Evolutionary conservation across 73 alveolate genomes (phyloP).

Genomic region (Tetrahymena thermophila): DNA sequence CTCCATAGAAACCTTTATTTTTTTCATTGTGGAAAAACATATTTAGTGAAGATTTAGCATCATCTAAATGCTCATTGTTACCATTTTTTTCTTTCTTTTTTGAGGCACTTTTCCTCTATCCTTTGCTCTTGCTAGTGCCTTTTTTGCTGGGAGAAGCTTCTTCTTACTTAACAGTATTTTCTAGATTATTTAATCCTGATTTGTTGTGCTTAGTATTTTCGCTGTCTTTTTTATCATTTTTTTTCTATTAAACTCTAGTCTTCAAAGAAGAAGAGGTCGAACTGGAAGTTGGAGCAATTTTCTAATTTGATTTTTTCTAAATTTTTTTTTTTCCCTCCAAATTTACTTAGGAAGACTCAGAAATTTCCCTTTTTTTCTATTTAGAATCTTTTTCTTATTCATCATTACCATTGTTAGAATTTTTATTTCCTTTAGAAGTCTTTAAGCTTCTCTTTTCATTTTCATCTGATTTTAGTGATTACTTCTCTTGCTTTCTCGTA

Average conservation of each 20-base stretch:
- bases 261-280: neutral
- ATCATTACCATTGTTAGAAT: neutral
- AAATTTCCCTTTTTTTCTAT: neutral
- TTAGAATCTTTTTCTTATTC: neutral
- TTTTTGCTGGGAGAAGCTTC: neutral
- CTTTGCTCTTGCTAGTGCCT: neutral
- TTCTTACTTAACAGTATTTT: neutral
- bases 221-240: neutral
- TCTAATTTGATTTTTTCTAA: neutral
- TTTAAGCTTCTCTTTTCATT: neutral
- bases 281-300: slow-evolving; percentile 1
- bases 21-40: neutral
- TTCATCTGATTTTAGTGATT: neutral
- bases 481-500: neutral
- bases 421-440: neutral
- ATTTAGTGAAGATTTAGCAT: neutral
- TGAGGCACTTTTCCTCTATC: neutral
- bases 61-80: neutral
- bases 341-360: neutral
- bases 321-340: neutral
- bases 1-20: neutral
- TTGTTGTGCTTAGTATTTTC: neutral
- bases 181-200: neutral
- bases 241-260: neutral
- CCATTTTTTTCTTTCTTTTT: neutral